These are phyloP conservation scores for Thyridium curvatum DNA, from an alignment of 2,329 filamentous ascomycete genomes.

Conservation along the genomic window DNA sequence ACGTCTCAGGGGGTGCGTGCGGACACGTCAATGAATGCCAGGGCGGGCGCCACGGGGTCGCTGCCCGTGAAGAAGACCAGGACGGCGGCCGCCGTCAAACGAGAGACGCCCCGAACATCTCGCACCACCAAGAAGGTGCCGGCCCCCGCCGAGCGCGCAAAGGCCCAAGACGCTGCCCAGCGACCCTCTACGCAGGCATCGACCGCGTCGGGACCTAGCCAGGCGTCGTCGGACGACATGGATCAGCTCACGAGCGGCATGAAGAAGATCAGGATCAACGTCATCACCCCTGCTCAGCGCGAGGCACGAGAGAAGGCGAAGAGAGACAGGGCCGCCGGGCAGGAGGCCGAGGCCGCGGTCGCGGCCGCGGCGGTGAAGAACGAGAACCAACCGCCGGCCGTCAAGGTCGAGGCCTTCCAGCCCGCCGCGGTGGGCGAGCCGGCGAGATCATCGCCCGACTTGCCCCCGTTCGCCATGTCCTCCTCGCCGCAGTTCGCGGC, in stretches of 20 bases:
- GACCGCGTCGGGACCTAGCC: slow-evolving; percentile 5
- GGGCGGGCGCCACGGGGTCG: slow-evolving; percentile 25
- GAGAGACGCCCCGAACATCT: slow-evolving; percentile 22
- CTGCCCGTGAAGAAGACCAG: slow-evolving; percentile 56
- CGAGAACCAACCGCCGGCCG: slow-evolving; percentile 3
- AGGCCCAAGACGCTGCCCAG: background rate
- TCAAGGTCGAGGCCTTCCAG: too few species aligned
- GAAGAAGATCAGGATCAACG: slow-evolving; percentile 58
- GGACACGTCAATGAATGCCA: slow-evolving; percentile 33
- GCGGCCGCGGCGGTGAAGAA: slow-evolving; percentile 5
- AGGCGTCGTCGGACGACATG: slow-evolving; percentile 31
- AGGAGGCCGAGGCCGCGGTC: background rate
- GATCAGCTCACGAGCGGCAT: slow-evolving; percentile 51
- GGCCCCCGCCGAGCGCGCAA: background rate
- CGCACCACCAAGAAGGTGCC: slow-evolving; percentile 7
- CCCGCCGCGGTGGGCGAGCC: too few species aligned
- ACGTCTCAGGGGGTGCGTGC: slow-evolving; percentile 35
- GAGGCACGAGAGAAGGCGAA: slow-evolving; percentile 38
- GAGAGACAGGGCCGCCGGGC: slow-evolving; percentile 5
- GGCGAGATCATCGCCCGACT: background rate
- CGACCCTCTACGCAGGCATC: slow-evolving; percentile 1
- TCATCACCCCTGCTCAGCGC: slow-evolving; percentile 52
- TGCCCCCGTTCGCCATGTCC: background rate
- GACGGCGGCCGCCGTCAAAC: slow-evolving; percentile 34
- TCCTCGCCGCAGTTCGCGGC: background rate